Evolutionary conservation across 352 stramenopile genomes (phyloP), one percentile per base, ranked within the genome.

Genomic region (Pythium diclinum): DNA sequence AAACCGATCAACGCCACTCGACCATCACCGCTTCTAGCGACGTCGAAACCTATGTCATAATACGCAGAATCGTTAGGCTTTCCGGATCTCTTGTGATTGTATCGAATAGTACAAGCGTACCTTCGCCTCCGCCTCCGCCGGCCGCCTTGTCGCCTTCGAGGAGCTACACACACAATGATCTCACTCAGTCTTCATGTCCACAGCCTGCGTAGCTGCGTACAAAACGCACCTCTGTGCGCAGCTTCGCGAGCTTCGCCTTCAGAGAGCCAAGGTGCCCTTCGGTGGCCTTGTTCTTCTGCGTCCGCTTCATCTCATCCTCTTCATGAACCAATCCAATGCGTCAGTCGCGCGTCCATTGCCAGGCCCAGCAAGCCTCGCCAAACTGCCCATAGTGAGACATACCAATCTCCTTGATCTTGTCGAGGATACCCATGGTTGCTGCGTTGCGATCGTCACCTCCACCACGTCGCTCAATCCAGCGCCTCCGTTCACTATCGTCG

Each of bases 231-330:
- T 99, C 97, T n/a, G 92, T 97, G 52, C 97, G 95, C 33, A 99
- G 77, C 79, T 99, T 99, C 36, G 97, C 97, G 34, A 99, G 82
- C 81, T 99, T 99, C 36, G 98, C 98, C 77, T 99, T 99, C 32
- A 99, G 77, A 48, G 88, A 84, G 9, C 96, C 95, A 30, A 98
- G 80, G 71, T 96, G 89, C 6, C 77, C 73, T 68, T 95, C 89
- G 6, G 87, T 97, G 48, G 94, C 95, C 81, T 99, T 99, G 75
- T 99, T 99, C 74, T 99, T 99, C 81, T 99, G 96, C 54, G 97
- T 99, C 71, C 95, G 83, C 68, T 94, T 95, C 86, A 99, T 98
- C 77, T 98, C 92, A 92, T 95, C 83, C 85, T 97, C 88, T 97
- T 68, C 38, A 11, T 51, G 3, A 21, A 44, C 44, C 49, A 49